Base-by-base conservation (phyloP, 495 filamentous ascomycete species). In the Penicillium goetzii region DNA sequence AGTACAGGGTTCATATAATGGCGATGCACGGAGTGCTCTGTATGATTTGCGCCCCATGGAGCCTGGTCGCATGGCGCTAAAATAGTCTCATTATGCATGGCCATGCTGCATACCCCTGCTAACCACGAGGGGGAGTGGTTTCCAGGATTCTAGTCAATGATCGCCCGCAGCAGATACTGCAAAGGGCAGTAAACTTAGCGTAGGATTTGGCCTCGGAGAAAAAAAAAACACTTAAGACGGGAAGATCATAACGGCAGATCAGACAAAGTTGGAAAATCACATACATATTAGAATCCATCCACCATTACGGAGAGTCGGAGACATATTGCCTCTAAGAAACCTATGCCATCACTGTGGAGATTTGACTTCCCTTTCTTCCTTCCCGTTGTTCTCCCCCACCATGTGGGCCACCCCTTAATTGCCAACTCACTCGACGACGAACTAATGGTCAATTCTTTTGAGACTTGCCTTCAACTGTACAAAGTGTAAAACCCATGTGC, bases 111-210 rank as follows among this genome's bases (percentile, higher is more conserved):
- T 4, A 30, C 47, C 47, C 47, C 25, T 51, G 47, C 47, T 30
- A 51, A 25, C 47, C 47, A 51, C 47, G 25, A 51, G 47, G 47
- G 47, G 47, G 7, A 30, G 12, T 51, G 36, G 36, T 40, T 12
- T 51, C 47, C 9, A 2, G 43, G 43, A 23, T 30, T 51, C 47
- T 9, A 30, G 15, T 7, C 6, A 30, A 51, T 9, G 47, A 51
- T 51, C 47, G 25, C 10, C 47, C n/a, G 7, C 47, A 25, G 25
- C 12, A 51, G 4, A 28, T 51, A 28, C 26, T 30, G 14, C 25
- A 51, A 28, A 21, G 14, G 47, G 23, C 5, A 30, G 30, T 51
- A 51, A 21, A 7, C 25, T 51, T 28, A 51, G 23, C 14, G 15
- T 25, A n/a, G 19, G 4, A 12, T 47, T 47, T 43, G n/a, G 41